These are phyloP conservation scores for Stachybotrys chartarum DNA, from an alignment of 2,329 filamentous ascomycete genomes.

Conservation along the genomic window DNA sequence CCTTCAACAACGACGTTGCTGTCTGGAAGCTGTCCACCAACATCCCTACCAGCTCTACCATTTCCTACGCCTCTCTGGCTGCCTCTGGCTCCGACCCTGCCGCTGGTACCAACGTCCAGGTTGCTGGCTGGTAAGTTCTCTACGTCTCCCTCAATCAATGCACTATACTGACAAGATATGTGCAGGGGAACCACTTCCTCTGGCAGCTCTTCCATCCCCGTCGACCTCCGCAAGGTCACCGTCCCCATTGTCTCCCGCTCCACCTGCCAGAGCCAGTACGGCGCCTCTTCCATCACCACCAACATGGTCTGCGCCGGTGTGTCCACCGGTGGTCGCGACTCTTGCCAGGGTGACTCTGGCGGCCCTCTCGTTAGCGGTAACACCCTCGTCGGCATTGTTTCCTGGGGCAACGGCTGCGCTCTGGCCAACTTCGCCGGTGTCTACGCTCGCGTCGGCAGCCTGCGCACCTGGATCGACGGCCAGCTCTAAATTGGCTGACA, in stretches of 20 bases:
- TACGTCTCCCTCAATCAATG: background rate
- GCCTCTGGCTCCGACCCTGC: slow-evolving; percentile 16
- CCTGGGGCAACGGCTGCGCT: slow-evolving; percentile 23
- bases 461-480: slow-evolving; percentile 17
- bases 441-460: slow-evolving; percentile 17
- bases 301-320: slow-evolving; percentile 25
- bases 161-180: too few species aligned
- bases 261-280: slow-evolving; percentile 16
- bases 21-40: slow-evolving; percentile 19
- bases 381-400: slow-evolving; percentile 19
- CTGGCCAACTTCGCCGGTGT: slow-evolving; percentile 15
- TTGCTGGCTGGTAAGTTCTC: slow-evolving; percentile 19
- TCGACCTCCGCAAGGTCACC: slow-evolving; percentile 20
- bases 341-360: slow-evolving; percentile 24
- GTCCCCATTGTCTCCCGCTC: slow-evolving; percentile 20
- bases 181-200: slow-evolving; percentile 15
- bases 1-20: slow-evolving; percentile 18
- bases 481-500: too few species aligned
- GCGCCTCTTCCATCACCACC: slow-evolving; percentile 14
- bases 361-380: slow-evolving; percentile 19
- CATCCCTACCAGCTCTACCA: slow-evolving; percentile 11
- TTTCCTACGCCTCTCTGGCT: slow-evolving; percentile 16
- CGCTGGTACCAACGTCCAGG: slow-evolving; percentile 9
- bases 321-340: slow-evolving; percentile 18
- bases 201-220: slow-evolving; percentile 6